A percentile compares a stretch with the other conserved stretches of the same genome.
phyloP scores from a whole-genome alignment of 805 yeast genomes.

The Candida nemodendra region DNA sequence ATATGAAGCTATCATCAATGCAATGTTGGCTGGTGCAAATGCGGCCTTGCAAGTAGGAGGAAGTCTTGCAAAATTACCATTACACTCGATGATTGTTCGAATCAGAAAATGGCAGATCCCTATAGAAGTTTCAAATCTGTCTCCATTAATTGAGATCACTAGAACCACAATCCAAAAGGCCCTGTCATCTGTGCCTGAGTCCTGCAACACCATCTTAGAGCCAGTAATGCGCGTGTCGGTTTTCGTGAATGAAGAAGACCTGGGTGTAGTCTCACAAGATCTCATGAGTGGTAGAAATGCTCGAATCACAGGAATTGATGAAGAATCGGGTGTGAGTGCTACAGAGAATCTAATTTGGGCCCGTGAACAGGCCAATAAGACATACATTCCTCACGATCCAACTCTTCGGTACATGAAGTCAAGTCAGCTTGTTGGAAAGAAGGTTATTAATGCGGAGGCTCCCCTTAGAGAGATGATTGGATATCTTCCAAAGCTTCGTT shows the following conservation, averaged over 20 bases:
- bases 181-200: conserved; percentile 28
- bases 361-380: conserved; percentile 53
- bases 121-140: conserved; percentile 39
- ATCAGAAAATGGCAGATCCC: conserved; percentile 56
- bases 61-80: conserved; percentile 49
- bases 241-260: conserved; percentile 61
- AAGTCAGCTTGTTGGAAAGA: conserved; percentile 34
- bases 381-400: conserved; percentile 78
- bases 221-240: conserved; percentile 83
- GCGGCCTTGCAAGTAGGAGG: conserved; percentile 72
- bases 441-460: conserved; percentile 71
- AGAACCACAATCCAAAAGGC: conserved; percentile 44
- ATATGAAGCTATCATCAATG: conserved; percentile 50
- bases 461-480: conserved; percentile 92
- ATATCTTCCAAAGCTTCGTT: conserved; percentile 71
- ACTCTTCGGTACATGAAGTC: conserved; percentile 42
- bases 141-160: conserved; percentile 44
- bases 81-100: conserved; percentile 60
- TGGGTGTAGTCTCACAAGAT: conserved; percentile 86
- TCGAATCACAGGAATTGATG: conserved; percentile 67
- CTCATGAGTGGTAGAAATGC: conserved; percentile 78
- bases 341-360: conserved; percentile 46
- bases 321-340: conserved; percentile 38
- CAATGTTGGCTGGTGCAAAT: conserved; percentile 55
- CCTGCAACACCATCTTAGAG: conserved; percentile 62